Percentiles rank a stretch among this genome's conserved stretches.
phyloP scores from a whole-genome alignment of 129 eudicot species.

The Gnaphalium uliginosum region DNA sequence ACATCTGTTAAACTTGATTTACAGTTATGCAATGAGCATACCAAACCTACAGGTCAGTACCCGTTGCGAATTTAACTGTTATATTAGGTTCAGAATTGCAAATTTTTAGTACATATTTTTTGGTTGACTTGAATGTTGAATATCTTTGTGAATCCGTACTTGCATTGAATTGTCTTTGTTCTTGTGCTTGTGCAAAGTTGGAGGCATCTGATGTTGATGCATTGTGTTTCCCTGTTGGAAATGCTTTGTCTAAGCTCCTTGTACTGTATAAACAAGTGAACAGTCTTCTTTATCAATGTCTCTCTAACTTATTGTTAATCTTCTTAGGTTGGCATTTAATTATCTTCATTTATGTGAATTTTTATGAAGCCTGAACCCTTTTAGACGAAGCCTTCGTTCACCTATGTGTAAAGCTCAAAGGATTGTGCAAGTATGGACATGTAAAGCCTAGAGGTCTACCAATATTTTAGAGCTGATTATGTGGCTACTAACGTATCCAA shows the following conservation, averaged over 20 bases:
- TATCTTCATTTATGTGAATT: background rate
- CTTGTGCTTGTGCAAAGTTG: background rate
- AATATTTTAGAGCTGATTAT: background rate
- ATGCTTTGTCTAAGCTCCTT: background rate
- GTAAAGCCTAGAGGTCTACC: background rate
- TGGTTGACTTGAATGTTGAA: background rate
- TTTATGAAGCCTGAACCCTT: background rate
- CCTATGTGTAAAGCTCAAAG: background rate
- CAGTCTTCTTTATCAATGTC: background rate
- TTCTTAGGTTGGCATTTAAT: background rate
- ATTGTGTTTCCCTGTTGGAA: background rate
- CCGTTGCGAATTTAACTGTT: constrained; percentile 51
- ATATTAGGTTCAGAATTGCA: constrained; percentile 31
- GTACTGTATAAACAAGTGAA: background rate
- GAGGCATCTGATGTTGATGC: background rate
- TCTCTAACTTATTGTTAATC: background rate
- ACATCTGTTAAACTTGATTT: constrained; percentile 59
- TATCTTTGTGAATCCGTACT: background rate
- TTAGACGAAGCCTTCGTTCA: background rate
- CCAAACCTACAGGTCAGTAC: constrained; percentile 73
- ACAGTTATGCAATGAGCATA: constrained; percentile 53
- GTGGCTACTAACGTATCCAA: background rate
- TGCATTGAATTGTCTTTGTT: background rate
- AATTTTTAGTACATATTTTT: constrained; percentile 8
- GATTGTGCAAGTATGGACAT: background rate